phyloP scores from a whole-genome alignment of 495 filamentous ascomycete genomes.

The Trichoderma gamsii region DNA sequence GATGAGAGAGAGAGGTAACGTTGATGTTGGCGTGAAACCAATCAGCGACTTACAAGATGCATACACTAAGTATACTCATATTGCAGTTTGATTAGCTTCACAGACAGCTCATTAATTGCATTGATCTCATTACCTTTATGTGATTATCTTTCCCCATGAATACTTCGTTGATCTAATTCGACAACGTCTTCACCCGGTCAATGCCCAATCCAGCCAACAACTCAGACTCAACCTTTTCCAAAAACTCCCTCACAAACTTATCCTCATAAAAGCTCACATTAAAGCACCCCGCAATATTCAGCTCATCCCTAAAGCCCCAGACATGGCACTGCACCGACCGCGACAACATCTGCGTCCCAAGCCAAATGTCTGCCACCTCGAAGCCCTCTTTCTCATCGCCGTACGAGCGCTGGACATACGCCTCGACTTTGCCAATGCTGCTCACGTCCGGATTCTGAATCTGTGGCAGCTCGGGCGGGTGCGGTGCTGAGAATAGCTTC shows the following conservation, averaged over 20 bases:
- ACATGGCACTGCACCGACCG: slow-evolving; percentile 21
- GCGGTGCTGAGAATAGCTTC: slow-evolving; percentile 16
- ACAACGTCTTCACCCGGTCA: neutral
- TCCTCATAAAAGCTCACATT: slow-evolving; percentile 28
- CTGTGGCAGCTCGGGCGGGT: slow-evolving; percentile 14
- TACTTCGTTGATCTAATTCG: too few relatives aligned
- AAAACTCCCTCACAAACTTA: slow-evolving; percentile 20
- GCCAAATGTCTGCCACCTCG: slow-evolving; percentile 24
- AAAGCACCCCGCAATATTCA: slow-evolving; percentile 21
- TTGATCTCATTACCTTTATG: too few relatives aligned
- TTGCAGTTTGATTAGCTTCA: too few relatives aligned
- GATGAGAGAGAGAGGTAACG: neutral
- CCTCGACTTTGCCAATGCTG: slow-evolving; percentile 24
- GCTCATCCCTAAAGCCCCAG: slow-evolving; percentile 23
- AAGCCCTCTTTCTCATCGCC: slow-evolving; percentile 7
- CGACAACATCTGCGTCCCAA: slow-evolving; percentile 23
- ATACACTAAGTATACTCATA: too few relatives aligned
- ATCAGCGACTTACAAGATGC: too few relatives aligned
- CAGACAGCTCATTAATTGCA: neutral
- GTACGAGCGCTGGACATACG: slow-evolving; percentile 18
- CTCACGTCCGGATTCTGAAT: slow-evolving; percentile 24
- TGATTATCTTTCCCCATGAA: too few relatives aligned
- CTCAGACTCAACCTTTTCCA: slow-evolving; percentile 18
- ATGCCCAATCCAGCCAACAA: slow-evolving; percentile 16
- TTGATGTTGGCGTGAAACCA: too few relatives aligned